phyloP scores from a whole-genome alignment of 179 eudicot species.

The Silene noctiflora region DNA sequence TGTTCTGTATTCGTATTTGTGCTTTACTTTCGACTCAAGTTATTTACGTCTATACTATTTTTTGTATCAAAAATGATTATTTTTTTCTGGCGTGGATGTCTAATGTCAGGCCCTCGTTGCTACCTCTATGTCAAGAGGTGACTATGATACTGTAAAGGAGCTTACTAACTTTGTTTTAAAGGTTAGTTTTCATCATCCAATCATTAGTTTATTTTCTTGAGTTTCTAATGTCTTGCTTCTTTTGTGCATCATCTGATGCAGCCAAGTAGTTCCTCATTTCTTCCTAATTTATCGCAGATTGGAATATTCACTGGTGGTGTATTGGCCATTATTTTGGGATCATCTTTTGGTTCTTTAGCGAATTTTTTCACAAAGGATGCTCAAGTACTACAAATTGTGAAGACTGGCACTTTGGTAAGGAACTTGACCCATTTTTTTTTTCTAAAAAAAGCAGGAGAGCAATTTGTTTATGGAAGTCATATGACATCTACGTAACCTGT shows the following conservation, averaged over 20 bases:
- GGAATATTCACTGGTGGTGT: constrained; percentile 62
- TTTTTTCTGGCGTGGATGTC: not conserved
- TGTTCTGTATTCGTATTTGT: not conserved
- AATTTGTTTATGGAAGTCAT: not conserved
- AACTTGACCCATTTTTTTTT: not conserved
- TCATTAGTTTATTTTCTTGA: not conserved
- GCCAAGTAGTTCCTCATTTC: not conserved
- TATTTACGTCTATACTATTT: not conserved
- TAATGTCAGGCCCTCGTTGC: constrained; percentile 72
- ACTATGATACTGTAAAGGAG: constrained; percentile 62
- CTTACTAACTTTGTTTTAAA: constrained; percentile 61
- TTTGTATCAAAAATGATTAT: not conserved
- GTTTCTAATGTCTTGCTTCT: not conserved
- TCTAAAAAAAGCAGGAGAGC: not conserved
- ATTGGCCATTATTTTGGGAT: constrained; percentile 64
- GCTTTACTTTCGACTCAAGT: not conserved
- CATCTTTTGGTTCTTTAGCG: constrained; percentile 61
- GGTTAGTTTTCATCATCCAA: constrained; percentile 34
- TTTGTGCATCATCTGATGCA: not conserved
- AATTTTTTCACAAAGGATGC: constrained; percentile 67
- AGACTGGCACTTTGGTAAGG: constrained; percentile 71
- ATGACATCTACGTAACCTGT: not conserved
- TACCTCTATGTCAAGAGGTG: constrained; percentile 66
- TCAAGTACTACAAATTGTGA: constrained; percentile 58
- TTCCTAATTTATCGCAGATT: constrained; percentile 44